These are phyloP conservation scores for Mortierella alpina DNA, from an alignment of 192 early-diverging fungal genomes.

Conservation along the genomic window DNA sequence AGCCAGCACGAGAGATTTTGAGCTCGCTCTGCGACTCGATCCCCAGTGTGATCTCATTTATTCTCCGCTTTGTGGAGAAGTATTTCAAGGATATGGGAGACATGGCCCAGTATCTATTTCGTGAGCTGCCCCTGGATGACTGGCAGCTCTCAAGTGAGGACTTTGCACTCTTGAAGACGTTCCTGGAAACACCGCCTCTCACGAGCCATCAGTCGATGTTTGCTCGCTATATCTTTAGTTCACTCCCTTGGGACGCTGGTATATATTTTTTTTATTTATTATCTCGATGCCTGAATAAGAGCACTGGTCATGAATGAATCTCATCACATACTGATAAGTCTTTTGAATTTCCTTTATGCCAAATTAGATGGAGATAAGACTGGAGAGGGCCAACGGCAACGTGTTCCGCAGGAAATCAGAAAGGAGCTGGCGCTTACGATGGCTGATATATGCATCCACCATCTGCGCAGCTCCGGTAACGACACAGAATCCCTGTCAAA, in stretches of 20 bases:
- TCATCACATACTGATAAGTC: not conserved
- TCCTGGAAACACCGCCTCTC: conserved; percentile 43
- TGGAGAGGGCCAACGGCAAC: not conserved
- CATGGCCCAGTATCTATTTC: conserved; percentile 61
- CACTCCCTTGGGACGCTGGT: conserved; percentile 26
- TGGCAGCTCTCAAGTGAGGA: conserved; percentile 55
- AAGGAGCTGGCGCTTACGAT: conserved; percentile 29
- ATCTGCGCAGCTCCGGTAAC: conserved; percentile 5
- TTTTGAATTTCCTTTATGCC: not conserved
- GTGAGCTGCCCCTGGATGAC: conserved; percentile 50
- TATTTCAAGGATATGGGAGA: conserved; percentile 54
- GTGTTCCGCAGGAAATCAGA: conserved; percentile 3
- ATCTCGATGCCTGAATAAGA: too few species aligned
- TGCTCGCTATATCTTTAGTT: conserved; percentile 24
- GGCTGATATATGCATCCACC: conserved; percentile 22
- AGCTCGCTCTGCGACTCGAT: conserved; percentile 49
- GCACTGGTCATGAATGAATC: not conserved
- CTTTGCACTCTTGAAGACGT: conserved; percentile 33
- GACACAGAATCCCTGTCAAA: not conserved
- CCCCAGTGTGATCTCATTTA: conserved; percentile 45
- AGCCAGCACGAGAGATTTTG: conserved; percentile 56
- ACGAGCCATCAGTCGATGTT: conserved; percentile 27
- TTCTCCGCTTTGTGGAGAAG: conserved; percentile 51
- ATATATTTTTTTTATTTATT: not conserved
- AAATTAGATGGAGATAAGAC: not conserved